Conservation (phyloP, 129 eudicot species). For the Flaveria brownii region DNA sequence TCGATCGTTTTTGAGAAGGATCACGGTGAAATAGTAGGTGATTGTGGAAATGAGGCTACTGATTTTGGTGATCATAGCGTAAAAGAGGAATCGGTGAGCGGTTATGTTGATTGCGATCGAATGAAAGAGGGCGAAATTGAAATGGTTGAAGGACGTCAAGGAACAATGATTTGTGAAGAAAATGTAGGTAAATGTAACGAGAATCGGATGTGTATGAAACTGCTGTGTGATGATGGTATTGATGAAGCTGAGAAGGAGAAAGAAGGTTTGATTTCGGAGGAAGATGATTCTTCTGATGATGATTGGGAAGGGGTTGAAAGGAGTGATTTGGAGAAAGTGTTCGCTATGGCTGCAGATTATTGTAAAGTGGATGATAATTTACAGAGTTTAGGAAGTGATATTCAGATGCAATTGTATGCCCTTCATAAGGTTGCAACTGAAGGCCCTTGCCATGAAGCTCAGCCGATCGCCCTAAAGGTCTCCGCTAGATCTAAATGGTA, state of each 20-base stretch:
- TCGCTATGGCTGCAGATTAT: constrained; percentile 57
- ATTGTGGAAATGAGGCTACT: constrained; percentile 6
- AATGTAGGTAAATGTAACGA: constrained; percentile 1
- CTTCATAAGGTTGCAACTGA: constrained; percentile 83
- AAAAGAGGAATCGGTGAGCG: neutral
- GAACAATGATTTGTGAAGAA: neutral
- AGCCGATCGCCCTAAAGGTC: constrained; percentile 71
- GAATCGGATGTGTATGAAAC: constrained; percentile 18
- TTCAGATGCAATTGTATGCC: constrained; percentile 67
- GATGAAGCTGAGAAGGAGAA: constrained; percentile 35
- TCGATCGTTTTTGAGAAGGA: constrained; percentile 10
- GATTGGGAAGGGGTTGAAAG: constrained; percentile 91
- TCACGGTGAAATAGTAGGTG: neutral
- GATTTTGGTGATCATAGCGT: neutral
- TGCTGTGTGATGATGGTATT: constrained; percentile 33
- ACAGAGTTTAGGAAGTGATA: constrained; percentile 46
- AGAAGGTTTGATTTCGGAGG: constrained; percentile 42
- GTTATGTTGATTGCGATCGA: constrained; percentile 19
- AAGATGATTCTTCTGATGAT: constrained; percentile 40
- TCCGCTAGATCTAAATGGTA: constrained; percentile 85
- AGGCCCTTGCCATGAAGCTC: constrained; percentile 83
- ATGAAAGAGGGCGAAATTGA: neutral
- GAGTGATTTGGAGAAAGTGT: constrained; percentile 70
- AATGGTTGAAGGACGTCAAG: neutral
- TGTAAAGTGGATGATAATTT: constrained; percentile 39